phyloP scores from a whole-genome alignment of 495 filamentous ascomycete species.

The Penicillium argentinense region DNA sequence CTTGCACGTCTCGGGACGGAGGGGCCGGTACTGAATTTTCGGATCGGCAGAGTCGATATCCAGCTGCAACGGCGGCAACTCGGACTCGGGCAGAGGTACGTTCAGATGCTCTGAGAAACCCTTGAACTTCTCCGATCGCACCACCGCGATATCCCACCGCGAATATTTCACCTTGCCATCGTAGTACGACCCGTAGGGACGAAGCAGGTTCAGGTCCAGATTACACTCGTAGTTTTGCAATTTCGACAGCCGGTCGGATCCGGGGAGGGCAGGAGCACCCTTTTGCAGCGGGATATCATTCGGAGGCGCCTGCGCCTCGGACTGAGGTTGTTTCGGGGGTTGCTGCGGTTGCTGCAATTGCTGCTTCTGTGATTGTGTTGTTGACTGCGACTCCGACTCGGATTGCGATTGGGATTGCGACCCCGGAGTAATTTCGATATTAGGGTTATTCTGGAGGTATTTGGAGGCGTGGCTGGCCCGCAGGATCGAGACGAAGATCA shows the following conservation, averaged over 20 bases:
- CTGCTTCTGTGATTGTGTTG: too few relatives aligned
- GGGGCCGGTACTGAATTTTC: background rate
- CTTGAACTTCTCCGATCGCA: conserved; percentile 1
- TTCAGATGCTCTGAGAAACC: conserved; percentile 1
- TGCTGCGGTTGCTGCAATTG: too few relatives aligned
- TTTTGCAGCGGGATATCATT: background rate
- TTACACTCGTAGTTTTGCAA: background rate
- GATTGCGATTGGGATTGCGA: background rate
- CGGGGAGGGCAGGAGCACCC: background rate
- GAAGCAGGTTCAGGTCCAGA: background rate
- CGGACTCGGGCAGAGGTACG: background rate
- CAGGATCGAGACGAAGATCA: background rate
- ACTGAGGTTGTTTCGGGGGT: too few relatives aligned
- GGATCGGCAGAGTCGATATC: background rate
- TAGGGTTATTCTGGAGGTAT: background rate
- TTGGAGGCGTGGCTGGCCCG: background rate
- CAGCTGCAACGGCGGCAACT: background rate
- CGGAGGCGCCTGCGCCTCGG: conserved; percentile 1
- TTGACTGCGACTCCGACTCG: background rate
- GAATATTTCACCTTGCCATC: conserved; percentile 4
- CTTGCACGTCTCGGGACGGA: conserved; percentile 14
- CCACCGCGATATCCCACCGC: conserved; percentile 8
- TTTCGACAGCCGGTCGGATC: background rate
- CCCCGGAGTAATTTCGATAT: background rate
- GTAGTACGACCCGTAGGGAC: background rate